Conservation (phyloP, 1,284 basidiomycete species). For the Jaminaea rosea region DNA sequence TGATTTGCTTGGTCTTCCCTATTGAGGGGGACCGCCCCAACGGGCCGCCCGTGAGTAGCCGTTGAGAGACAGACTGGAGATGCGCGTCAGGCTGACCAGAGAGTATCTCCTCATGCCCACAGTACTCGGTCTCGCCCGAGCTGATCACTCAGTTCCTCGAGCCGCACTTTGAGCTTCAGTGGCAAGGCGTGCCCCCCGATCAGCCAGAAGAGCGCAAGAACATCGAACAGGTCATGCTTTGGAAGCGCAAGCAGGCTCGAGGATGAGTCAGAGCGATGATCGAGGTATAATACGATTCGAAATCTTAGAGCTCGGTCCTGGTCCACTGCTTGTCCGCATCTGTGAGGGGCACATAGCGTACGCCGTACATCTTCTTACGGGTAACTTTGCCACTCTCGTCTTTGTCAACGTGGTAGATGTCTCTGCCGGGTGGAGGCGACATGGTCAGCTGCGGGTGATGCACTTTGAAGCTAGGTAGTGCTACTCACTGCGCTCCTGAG, state of each 20-base stretch:
- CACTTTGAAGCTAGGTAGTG: neutral
- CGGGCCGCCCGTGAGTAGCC: conserved; percentile 15
- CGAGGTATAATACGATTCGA: neutral
- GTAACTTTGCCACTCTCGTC: conserved; percentile 63
- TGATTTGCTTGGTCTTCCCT: conserved; percentile 27
- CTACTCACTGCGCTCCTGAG: conserved; percentile 12
- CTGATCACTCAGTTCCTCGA: conserved; percentile 16
- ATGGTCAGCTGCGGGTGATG: neutral
- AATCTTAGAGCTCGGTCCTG: neutral
- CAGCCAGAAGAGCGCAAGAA: conserved; percentile 16
- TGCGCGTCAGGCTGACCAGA: too few species aligned
- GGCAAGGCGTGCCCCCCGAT: conserved; percentile 9
- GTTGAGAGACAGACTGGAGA: neutral
- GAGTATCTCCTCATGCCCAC: too few species aligned
- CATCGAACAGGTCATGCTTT: conserved; percentile 25
- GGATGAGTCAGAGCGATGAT: neutral
- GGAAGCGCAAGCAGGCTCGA: conserved; percentile 8
- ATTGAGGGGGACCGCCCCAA: conserved; percentile 29
- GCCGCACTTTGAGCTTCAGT: conserved; percentile 4
- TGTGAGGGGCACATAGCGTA: conserved; percentile 51
- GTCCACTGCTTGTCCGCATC: conserved; percentile 24
- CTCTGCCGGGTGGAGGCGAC: neutral
- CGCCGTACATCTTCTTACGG: conserved; percentile 65
- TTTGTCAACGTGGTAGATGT: conserved; percentile 49
- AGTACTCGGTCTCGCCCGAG: conserved; percentile 20